Conservation (phyloP, 345 rosid genomes). For the Brassica incana region DNA sequence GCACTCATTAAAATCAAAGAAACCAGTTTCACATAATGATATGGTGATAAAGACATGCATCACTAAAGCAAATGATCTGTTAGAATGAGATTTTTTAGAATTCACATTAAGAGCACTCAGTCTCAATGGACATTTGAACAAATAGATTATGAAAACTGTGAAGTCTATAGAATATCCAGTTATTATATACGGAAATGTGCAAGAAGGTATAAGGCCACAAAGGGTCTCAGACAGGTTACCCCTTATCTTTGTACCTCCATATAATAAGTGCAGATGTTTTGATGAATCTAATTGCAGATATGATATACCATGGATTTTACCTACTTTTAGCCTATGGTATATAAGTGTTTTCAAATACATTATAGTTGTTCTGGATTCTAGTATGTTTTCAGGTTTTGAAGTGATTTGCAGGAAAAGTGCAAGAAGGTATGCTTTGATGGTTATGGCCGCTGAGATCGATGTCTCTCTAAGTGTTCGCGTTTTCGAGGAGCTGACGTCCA, state of each 20-base stretch:
- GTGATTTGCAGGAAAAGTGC: too few relatives aligned
- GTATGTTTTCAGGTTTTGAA: too few relatives aligned
- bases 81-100: neutral
- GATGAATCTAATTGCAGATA: neutral
- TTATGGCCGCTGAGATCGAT: too few relatives aligned
- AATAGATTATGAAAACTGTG: neutral
- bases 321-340: too few relatives aligned
- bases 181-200: neutral
- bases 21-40: neutral
- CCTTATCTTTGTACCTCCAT: neutral
- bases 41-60: neutral
- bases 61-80: neutral
- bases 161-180: neutral
- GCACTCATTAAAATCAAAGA: neutral
- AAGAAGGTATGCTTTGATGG: too few relatives aligned
- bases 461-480: too few relatives aligned
- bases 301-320: too few relatives aligned
- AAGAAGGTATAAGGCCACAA: neutral
- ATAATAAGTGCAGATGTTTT: neutral
- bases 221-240: neutral
- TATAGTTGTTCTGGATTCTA: too few relatives aligned
- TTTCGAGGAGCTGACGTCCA: too few relatives aligned
- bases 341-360: too few relatives aligned
- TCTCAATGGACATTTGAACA: neutral
- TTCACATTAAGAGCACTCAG: neutral